Base-by-base conservation (phyloP, 2,329 filamentous ascomycete genomes). In the Didymella pinodella region DNA sequence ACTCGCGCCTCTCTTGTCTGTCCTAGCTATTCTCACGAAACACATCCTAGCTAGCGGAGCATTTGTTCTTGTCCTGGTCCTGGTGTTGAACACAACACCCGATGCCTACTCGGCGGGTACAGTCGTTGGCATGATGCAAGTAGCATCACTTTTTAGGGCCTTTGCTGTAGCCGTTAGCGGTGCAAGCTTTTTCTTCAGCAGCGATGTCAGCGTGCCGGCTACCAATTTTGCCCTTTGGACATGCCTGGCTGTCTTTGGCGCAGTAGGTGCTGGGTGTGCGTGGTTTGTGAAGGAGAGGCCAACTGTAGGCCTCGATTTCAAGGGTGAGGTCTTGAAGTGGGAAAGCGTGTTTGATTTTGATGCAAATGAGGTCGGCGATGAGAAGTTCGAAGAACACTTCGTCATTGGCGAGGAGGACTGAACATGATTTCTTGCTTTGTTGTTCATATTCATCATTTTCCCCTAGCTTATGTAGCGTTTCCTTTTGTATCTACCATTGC, bases 41-140 rank as follows among this genome's bases (percentile, higher is more conserved):
- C 78, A 80, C 34, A 69, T 75, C 4, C 73, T 81, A n/a, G 73
- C 77, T 8, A 74, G 76, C 26, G 70, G 76, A 12, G 77, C 80
- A 7, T 73, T 78, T 11, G 78, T 80, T 11, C 70, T 82, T 11
- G 78, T 82, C 8, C 69, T 77, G 0, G 72, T 82, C 8, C 78
- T 83, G n/a, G 76, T 82, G 2, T 76, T 82, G 54, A 81, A 81
- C 63, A 80, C 80, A 1, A 79, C 80, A 5, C 80, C 81, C 0
- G 80, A 82, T 56, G 79, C 80, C 5, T 79, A 77, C 49, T 80
- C 78, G 0, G 77, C 80, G 6, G 81, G 80, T 38, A 81, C 80
- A 18, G 76, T 82, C 6, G 77, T 82, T 45, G 81, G 81, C n/a
- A 75, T 82, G 66, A 77, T 82, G 68, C 80, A 81, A 56, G 72